A percentile compares a stretch with the other conserved stretches of the same genome.
Evolutionary conservation across 2,329 filamentous ascomycete genomes (phyloP).

Genomic region (Epichloe baconii): DNA sequence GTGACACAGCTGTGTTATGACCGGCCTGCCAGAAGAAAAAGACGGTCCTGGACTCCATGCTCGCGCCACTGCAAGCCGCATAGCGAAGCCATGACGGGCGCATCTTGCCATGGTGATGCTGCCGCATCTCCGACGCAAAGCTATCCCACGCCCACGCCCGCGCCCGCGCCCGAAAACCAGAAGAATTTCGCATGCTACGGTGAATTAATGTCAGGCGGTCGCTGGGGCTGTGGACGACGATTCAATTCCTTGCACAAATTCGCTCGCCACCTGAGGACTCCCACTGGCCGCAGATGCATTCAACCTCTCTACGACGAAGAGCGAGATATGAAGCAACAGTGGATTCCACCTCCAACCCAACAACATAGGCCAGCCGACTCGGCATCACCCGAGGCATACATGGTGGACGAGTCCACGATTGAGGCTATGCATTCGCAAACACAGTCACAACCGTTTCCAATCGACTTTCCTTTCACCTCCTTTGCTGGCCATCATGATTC

Average conservation of each 20-base stretch:
- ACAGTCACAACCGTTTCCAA: not conserved
- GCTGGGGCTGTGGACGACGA: slow-evolving; percentile 3
- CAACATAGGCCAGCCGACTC: not conserved
- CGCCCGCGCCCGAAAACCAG: not conserved
- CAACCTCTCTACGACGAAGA: slow-evolving; percentile 5
- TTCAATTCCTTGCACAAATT: not conserved
- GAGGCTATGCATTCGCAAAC: not conserved
- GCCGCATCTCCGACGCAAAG: not conserved
- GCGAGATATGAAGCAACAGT: not conserved
- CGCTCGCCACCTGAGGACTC: slow-evolving; percentile 1
- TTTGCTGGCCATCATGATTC: not conserved
- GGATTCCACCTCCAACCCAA: not conserved
- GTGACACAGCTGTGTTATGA: no score
- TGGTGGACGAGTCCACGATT: not conserved
- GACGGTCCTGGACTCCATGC: not conserved
- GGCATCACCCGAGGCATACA: not conserved
- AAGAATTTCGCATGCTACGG: not conserved
- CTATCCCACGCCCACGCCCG: not conserved
- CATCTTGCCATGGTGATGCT: not conserved
- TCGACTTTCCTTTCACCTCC: not conserved
- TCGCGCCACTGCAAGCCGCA: not conserved
- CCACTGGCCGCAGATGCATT: slow-evolving; percentile 3
- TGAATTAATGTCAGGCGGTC: not conserved
- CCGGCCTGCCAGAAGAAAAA: not conserved
- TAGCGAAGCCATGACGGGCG: not conserved